Base-by-base conservation (phyloP, 106 monocot species). In the Acorus gramineus region DNA sequence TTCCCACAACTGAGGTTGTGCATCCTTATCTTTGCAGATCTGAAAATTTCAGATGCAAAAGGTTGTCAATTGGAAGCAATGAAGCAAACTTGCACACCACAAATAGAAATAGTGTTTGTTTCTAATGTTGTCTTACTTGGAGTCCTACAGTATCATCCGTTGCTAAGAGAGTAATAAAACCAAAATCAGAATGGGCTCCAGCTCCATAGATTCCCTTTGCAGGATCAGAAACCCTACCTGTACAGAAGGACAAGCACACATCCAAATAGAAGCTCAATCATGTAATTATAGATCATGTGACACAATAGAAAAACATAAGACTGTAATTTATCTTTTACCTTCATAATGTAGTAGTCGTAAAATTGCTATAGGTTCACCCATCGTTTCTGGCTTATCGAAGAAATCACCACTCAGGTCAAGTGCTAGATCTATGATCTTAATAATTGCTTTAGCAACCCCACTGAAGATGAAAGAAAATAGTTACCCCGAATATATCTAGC, bases 21-120 rank as follows among this genome's bases (percentile, higher is more conserved):
- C 82, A 74, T 81, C 80, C 74, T 72, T 87, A 60, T 96, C 87
- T 78, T 87, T 90, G 84, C 95, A 96, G 84, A 96, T 90, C 95
- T 96, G 69, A 7, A 50, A 46, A n/a, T n/a, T n/a, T n/a, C n/a
- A 46, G 3, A 14, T 50, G 50, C 7, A 5, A 8, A 11, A 48
- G 47, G 4, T 13, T 9, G n/a, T 10, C 3, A 11, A 8, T 47
- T n/a, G 12, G 49, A n/a, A 46, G 14, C 51, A 8, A 28, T 51
- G 42, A 14, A 13, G 1, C 11, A 14, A 50, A 42, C 14, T 66
- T 49, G 12, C 56, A 50, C 28, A 56, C 58, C 44, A 53, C 42
- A 70, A 11, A 6, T 44, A 7, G 42, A 5, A 53, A 59, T 42
- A 54, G 14, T 9, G 46, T 44, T 47, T 13, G 53, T 47, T 8